phyloP scores from a whole-genome alignment of 257 asterid genomes.

The Marsdenia floribunda region DNA sequence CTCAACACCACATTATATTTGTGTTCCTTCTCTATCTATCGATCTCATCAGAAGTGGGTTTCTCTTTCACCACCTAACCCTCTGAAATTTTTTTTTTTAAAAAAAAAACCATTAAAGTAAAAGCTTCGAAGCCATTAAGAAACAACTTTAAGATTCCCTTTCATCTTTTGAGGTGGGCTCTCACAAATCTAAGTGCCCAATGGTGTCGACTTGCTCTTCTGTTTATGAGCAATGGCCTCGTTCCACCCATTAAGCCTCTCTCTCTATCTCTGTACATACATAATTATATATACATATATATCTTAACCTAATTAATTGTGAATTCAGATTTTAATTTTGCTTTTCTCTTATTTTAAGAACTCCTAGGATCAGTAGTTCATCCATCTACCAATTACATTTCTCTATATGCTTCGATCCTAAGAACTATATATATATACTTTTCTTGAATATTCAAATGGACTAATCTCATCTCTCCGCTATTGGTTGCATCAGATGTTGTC shows the following conservation, averaged over 20 bases:
- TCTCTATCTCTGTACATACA: background rate
- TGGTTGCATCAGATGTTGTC: constrained; percentile 5
- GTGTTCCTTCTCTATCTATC: background rate
- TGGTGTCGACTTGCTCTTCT: constrained; percentile 37
- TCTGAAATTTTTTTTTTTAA: constrained; percentile 20
- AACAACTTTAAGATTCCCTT: constrained; percentile 42
- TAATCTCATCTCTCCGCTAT: background rate
- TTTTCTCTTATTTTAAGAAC: constrained; percentile 18
- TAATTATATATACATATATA: too few species aligned
- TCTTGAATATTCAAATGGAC: background rate
- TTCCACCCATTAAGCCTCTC: constrained; percentile 42
- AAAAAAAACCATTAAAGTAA: constrained; percentile 19
- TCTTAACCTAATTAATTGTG: background rate
- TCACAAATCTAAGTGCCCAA: constrained; percentile 69
- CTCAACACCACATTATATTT: constrained; percentile 17
- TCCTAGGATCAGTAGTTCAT: constrained; percentile 28
- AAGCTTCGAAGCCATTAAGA: constrained; percentile 30
- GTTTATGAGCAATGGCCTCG: constrained; percentile 49
- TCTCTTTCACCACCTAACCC: constrained; percentile 67
- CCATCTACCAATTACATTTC: constrained; percentile 24
- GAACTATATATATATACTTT: background rate
- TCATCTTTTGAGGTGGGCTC: constrained; percentile 60
- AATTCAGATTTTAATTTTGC: background rate
- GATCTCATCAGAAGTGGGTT: constrained; percentile 30
- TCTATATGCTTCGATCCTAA: background rate